These are phyloP conservation scores for Cadophora luteo-olivacea DNA, from an alignment of 2,329 filamentous ascomycete species.

Conservation along the genomic window DNA sequence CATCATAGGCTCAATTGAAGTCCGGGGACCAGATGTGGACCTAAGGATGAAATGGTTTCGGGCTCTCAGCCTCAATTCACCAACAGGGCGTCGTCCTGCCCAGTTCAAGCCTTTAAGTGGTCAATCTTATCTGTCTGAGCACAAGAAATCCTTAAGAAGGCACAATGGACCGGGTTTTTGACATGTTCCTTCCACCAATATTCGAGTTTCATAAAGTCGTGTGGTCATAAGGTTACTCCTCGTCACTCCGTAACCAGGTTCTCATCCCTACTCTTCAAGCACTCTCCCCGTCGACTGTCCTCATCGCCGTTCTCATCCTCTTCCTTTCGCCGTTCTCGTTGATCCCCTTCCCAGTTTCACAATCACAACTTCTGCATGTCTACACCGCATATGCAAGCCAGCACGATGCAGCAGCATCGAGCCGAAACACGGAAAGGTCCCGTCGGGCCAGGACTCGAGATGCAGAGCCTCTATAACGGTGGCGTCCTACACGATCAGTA, in stretches of 20 bases:
- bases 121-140: not conserved
- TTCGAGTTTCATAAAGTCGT: not conserved
- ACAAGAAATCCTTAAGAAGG: constrained; percentile 7
- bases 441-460: constrained; percentile 10
- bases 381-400: constrained; percentile 8
- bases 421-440: not conserved
- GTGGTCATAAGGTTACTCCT: constrained; percentile 1
- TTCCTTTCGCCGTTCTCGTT: constrained; percentile 15
- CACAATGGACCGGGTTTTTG: not conserved
- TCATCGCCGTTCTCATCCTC: constrained; percentile 3
- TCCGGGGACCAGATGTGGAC: constrained; percentile 17
- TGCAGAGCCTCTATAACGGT: constrained; percentile 8
- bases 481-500: constrained; percentile 23
- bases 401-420: not conserved
- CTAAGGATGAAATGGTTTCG: not conserved
- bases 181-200: constrained; percentile 11
- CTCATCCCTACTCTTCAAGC: not conserved
- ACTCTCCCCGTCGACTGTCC: not conserved
- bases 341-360: not conserved
- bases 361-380: not conserved
- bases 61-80: constrained; percentile 21
- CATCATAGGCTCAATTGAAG: constrained; percentile 18
- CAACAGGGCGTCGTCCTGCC: not conserved
- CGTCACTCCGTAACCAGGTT: constrained; percentile 3
- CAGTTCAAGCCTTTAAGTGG: not conserved